Evolutionary conservation across 2,329 filamentous ascomycete species (phyloP).

Genomic region (Aspergillus tubingensis): DNA sequence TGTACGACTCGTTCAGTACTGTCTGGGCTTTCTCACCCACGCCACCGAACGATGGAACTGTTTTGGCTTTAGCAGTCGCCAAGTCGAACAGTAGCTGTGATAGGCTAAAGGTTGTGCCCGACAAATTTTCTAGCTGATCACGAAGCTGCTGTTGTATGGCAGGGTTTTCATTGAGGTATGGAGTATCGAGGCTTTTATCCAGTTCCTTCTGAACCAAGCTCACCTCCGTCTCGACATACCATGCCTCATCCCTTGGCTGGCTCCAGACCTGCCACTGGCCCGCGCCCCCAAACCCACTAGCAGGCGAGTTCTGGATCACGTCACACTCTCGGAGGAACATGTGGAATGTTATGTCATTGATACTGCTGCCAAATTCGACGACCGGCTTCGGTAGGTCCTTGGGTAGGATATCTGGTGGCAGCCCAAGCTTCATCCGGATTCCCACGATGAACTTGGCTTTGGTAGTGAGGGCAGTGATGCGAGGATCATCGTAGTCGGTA

Average conservation of each 20-base stretch:
- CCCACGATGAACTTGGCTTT: not conserved
- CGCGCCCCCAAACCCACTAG: not conserved
- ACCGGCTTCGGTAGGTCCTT: not conserved
- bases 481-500: not conserved
- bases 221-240: not conserved
- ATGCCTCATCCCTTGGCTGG: not conserved
- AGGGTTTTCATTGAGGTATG: constrained; percentile 6
- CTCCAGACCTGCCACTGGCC: not conserved
- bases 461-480: not conserved
- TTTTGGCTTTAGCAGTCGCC: constrained; percentile 4
- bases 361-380: no score
- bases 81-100: constrained; percentile 11
- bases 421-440: constrained; percentile 6
- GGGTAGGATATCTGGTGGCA: not conserved
- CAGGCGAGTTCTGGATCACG: not conserved
- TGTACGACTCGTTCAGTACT: no score
- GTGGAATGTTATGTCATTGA: not conserved
- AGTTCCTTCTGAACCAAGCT: not conserved
- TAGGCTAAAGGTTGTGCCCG: constrained; percentile 10
- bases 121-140: constrained; percentile 4
- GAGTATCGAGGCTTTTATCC: not conserved
- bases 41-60: not conserved
- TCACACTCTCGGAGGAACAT: constrained; percentile 1
- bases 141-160: not conserved
- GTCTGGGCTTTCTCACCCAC: no score